Percentiles rank a stretch among this genome's conserved stretches.
Evolutionary conservation across 345 rosid species (phyloP).

Genomic region (Cardamine occulta): DNA sequence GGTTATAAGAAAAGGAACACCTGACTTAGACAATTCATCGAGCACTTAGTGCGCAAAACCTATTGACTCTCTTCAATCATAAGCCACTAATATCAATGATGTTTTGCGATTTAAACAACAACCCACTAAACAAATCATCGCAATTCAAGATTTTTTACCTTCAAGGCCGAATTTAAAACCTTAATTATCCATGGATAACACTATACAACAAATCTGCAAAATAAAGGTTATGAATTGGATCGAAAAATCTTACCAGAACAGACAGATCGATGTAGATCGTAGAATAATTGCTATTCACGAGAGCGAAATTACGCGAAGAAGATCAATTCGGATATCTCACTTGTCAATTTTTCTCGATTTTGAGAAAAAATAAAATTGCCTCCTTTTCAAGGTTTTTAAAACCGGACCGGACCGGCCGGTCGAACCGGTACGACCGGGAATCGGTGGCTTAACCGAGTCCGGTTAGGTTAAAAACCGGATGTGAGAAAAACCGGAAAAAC

Average conservation of each 20-base stretch:
- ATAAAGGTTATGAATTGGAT: neutral
- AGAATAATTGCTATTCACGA: slow-evolving; percentile 25
- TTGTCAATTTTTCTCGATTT: slow-evolving; percentile 28
- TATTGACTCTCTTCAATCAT: slow-evolving; percentile 29
- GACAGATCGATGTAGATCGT: slow-evolving; percentile 23
- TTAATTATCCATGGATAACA: neutral
- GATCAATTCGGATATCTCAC: slow-evolving; percentile 25
- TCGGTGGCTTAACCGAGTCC: no score
- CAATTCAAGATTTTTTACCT: neutral
- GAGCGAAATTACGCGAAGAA: slow-evolving; percentile 26
- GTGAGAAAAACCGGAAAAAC: no score
- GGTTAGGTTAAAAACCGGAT: no score
- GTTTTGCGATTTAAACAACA: neutral
- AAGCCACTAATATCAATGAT: slow-evolving; percentile 4
- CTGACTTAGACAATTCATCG: slow-evolving; percentile 43
- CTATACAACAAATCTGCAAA: slow-evolving; percentile 5
- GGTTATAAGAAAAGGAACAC: slow-evolving; percentile 7
- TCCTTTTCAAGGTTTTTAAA: no score
- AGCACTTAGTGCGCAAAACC: slow-evolving; percentile 44
- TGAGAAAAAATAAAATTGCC: neutral
- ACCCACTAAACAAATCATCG: slow-evolving; percentile 16
- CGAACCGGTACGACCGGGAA: no score
- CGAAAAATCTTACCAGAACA: slow-evolving; percentile 7
- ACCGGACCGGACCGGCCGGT: no score
- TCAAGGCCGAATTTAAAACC: slow-evolving; percentile 1